Evolutionary conservation across 208 protist genomes (phyloP).

Genomic region (Acanthamoeba sp.): DNA sequence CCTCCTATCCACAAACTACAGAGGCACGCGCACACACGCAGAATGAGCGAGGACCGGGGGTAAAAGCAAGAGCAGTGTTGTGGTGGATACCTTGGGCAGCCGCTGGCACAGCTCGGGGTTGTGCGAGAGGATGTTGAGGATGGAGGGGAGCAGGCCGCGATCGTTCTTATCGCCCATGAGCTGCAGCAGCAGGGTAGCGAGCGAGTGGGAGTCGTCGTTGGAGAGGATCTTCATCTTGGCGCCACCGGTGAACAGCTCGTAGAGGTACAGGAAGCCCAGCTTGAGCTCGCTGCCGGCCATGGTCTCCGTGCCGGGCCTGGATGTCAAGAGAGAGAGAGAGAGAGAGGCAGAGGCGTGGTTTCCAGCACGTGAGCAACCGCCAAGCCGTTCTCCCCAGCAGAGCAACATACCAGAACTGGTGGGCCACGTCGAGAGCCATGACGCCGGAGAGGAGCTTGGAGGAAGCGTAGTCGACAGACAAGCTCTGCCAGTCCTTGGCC

Average conservation of each 20-base stretch:
- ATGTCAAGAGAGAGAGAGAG: no score
- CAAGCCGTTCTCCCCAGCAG: neutral
- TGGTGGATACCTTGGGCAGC: constrained; percentile 72
- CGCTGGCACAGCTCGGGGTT: constrained; percentile 73
- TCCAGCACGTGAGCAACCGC: constrained; percentile 87
- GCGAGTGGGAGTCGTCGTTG: constrained; percentile 68
- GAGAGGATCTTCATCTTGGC: constrained; percentile 77
- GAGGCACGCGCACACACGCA: neutral
- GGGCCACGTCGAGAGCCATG: constrained; percentile 80
- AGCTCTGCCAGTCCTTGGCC: constrained; percentile 68
- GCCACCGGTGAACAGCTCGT: constrained; percentile 84
- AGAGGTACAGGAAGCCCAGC: constrained; percentile 93
- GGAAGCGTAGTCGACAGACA: constrained; percentile 67
- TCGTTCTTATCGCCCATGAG: constrained; percentile 75
- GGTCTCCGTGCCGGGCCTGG: constrained; percentile 89
- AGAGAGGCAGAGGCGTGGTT: no score
- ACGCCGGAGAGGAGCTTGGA: constrained; percentile 61
- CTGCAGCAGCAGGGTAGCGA: constrained; percentile 74
- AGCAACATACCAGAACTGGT: constrained; percentile 85
- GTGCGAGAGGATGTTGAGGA: constrained; percentile 75
- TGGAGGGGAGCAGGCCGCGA: constrained; percentile 47
- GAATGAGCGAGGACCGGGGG: neutral
- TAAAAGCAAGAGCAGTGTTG: neutral
- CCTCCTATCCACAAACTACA: constrained; percentile 65
- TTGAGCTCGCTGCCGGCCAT: constrained; percentile 90